Percentiles rank a stretch among this genome's conserved stretches.
Conservation (phyloP, 2,329 filamentous ascomycete species). For the Iodosphaeria phyllophila region DNA sequence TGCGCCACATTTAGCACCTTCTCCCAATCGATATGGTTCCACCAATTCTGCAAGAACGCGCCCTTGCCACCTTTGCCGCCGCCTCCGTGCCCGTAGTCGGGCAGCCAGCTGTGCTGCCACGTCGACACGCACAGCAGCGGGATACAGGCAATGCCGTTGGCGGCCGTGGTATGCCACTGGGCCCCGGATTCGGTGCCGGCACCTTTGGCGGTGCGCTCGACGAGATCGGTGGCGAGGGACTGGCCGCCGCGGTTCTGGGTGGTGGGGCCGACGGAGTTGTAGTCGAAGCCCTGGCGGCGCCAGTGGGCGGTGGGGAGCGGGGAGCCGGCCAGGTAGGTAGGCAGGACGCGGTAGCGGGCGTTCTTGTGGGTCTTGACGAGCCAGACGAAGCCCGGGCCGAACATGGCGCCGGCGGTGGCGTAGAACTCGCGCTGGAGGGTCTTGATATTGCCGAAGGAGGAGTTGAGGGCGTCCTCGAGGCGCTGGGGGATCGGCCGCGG, state of each 20-base stretch:
- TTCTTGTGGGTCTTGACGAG: slow-evolving; percentile 44
- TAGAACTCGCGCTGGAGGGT: slow-evolving; percentile 67
- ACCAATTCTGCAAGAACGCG: slow-evolving; percentile 64
- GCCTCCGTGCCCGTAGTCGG: slow-evolving; percentile 49
- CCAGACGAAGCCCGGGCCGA: slow-evolving; percentile 95
- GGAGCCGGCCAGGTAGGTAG: slow-evolving; percentile 81
- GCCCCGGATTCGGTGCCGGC: slow-evolving; percentile 8
- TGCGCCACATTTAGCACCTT: slow-evolving; percentile 33
- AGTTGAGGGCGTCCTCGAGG: slow-evolving; percentile 41
- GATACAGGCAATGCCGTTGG: slow-evolving; percentile 48
- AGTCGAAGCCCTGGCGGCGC: slow-evolving; percentile 49
- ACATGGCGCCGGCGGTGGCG: slow-evolving; percentile 72
- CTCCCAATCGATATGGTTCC: slow-evolving; percentile 74
- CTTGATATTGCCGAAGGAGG: slow-evolving; percentile 65
- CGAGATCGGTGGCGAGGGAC: slow-evolving; percentile 18
- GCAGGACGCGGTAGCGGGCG: slow-evolving; percentile 45
- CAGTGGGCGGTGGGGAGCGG: slow-evolving; percentile 76
- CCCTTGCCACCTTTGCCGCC: slow-evolving; percentile 53
- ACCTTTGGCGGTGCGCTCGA: slow-evolving; percentile 17
- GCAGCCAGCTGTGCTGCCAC: slow-evolving; percentile 87
- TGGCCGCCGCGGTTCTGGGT: slow-evolving; percentile 8
- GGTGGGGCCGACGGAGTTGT: slow-evolving; percentile 38
- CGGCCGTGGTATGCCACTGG: slow-evolving; percentile 21
- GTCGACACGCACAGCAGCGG: slow-evolving; percentile 85
- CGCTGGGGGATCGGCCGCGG: slow-evolving; percentile 2